These are phyloP conservation scores for Monilinia aucupariae DNA, from an alignment of 2,329 filamentous ascomycete species.

Conservation along the genomic window DNA sequence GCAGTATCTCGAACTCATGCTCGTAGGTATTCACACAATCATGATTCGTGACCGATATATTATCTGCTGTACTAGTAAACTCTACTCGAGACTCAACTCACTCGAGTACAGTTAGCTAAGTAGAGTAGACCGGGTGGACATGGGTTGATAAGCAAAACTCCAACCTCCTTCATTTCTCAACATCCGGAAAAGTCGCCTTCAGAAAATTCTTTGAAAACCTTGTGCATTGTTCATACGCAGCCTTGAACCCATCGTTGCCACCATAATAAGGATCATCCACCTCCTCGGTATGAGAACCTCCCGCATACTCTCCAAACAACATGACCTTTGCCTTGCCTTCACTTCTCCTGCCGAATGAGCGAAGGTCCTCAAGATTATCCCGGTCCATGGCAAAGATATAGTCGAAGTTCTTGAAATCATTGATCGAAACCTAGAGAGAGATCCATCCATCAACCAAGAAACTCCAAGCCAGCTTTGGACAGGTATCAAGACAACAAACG, in stretches of 20 bases:
- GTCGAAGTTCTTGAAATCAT: slow-evolving; percentile 81
- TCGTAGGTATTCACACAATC: too few relatives aligned
- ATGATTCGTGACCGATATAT: too few relatives aligned
- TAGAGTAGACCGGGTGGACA: too few relatives aligned
- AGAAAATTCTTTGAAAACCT: slow-evolving; percentile 63
- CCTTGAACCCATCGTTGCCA: slow-evolving; percentile 72
- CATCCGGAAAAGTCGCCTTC: slow-evolving; percentile 30
- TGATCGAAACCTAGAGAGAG: slow-evolving; percentile 44
- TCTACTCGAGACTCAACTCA: too few relatives aligned
- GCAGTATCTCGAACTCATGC: too few relatives aligned
- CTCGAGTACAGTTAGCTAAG: too few relatives aligned
- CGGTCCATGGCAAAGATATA: slow-evolving; percentile 95
- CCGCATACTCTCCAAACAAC: slow-evolving; percentile 80
- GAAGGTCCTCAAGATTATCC: slow-evolving; percentile 68
- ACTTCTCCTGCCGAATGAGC: slow-evolving; percentile 50
- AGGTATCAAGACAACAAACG: too few relatives aligned
- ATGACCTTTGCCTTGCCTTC: slow-evolving; percentile 62
- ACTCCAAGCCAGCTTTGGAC: background rate
- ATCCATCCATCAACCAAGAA: slow-evolving; percentile 13
- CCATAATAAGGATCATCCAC: slow-evolving; percentile 92
- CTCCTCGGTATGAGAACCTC: slow-evolving; percentile 49
- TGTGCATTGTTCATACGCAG: slow-evolving; percentile 77
- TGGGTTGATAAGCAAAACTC: background rate
- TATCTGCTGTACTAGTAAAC: too few relatives aligned
- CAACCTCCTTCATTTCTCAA: slow-evolving; percentile 21